These are phyloP conservation scores for Dactylellina haptotyla DNA, from an alignment of 2,329 filamentous ascomycete species.

Conservation along the genomic window DNA sequence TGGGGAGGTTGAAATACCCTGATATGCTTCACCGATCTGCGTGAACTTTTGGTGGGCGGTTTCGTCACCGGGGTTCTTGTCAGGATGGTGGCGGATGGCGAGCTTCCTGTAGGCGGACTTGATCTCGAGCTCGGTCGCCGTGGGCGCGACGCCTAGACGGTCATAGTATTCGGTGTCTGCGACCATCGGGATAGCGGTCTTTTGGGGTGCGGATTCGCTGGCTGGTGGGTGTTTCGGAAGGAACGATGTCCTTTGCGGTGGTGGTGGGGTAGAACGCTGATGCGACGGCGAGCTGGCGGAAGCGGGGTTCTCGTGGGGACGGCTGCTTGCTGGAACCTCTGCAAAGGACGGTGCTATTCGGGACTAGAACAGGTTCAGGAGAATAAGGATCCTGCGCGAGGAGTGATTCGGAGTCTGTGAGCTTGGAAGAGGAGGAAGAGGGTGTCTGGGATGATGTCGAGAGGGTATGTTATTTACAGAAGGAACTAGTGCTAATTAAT, in stretches of 20 bases:
- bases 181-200: constrained; percentile 71
- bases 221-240: not conserved
- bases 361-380: no score
- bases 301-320: constrained; percentile 6
- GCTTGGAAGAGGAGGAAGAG: no score
- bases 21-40: constrained; percentile 76
- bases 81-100: constrained; percentile 82
- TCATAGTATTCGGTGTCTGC: constrained; percentile 85
- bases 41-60: constrained; percentile 87
- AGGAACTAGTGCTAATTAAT: not conserved
- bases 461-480: not conserved
- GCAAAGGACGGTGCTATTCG: no score
- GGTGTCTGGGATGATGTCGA: no score
- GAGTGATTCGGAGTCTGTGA: no score
- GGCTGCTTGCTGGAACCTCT: no score
- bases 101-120: constrained; percentile 96
- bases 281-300: not conserved
- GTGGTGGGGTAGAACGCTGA: constrained; percentile 27
- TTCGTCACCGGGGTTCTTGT: constrained; percentile 98
- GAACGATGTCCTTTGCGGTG: not conserved
- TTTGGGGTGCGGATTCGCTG: not conserved
- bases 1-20: constrained; percentile 68
- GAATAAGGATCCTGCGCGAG: no score
- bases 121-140: constrained; percentile 89
- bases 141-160: constrained; percentile 82